Evolutionary conservation across 352 stramenopile species (phyloP), one percentile per base, ranked within the genome.

Genomic region (Phytophthora sansomeana): DNA sequence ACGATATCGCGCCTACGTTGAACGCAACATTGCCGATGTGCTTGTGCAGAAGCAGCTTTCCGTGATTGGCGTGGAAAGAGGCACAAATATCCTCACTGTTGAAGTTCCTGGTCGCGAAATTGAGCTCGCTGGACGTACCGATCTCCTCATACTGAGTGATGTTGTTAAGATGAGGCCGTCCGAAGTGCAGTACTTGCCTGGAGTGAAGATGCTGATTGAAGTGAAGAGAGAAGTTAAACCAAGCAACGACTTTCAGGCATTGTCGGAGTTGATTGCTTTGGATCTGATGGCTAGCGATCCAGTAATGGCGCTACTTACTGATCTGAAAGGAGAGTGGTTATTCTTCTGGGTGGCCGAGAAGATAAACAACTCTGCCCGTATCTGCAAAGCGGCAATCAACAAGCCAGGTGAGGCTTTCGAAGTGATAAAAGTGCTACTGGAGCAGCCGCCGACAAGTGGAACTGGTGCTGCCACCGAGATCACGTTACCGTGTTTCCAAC

Each of bases 161-260:
- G 4, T 64, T 6, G 69, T 64, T 21, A 54, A 54, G 44, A 17
- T 60, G 21, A 46, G n/a, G 5, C 44, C 58, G 10, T 0, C 2
- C 17, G 8, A 74, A 53, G 38, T 73, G 48, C 2, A 53, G 33
- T 51, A 58, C 4, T 66, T 83, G 21, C 72, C 75, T 73, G 53
- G 47, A 35, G 76, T 75, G 54, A 79, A 69, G 58, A 76, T 85
- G 74, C 58, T 81, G 42, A 75, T 82, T 52, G 72, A 88, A 78
- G 74, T 83, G 61, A 79, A 82, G 54, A 67, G 16, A 53, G 28
- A 46, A 9, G 46, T 83, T 24, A 26, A 77, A 75, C n/a, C n/a
- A 61, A 33, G 43, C 30, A 49, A 17, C 53, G 51, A 42, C 36
- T 85, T 69, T 38, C 68, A 85, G 63, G 64, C 66, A 8, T 54